Conservation (phyloP, 805 yeast genomes). For the Zygoascus flipseniorum region DNA sequence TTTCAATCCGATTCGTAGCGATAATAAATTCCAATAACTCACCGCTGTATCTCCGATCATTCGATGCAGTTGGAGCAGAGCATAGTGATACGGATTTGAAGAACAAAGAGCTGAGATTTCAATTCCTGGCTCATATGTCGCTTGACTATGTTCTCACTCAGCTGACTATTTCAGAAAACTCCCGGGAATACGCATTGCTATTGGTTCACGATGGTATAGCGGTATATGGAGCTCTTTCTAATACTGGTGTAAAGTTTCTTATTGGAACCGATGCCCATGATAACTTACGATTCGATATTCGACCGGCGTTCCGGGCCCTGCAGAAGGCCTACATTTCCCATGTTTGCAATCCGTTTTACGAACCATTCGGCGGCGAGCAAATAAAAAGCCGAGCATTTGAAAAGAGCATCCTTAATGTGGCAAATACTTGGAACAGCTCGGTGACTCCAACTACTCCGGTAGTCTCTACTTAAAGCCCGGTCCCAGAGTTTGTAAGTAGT, state of each 20-base stretch:
- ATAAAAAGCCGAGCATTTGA: conserved; percentile 24
- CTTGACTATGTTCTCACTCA: conserved; percentile 27
- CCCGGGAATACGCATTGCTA: conserved; percentile 18
- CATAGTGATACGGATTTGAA: conserved; percentile 1
- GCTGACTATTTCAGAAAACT: conserved; percentile 12
- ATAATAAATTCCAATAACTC: conserved; percentile 15
- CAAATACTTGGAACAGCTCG: conserved; percentile 15
- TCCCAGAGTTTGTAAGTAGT: neutral
- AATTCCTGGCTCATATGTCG: conserved; percentile 31
- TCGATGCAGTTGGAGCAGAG: conserved; percentile 6
- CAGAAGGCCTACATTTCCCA: conserved; percentile 24
- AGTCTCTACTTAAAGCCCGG: neutral
- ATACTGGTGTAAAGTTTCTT: conserved; percentile 26
- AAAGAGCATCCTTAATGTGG: conserved; percentile 15
- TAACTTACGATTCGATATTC: conserved; percentile 13
- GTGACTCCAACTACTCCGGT: neutral
- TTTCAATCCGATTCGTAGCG: conserved; percentile 19
- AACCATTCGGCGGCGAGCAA: conserved; percentile 9
- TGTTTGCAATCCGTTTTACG: conserved; percentile 28
- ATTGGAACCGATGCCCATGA: conserved; percentile 26
- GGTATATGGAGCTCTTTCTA: conserved; percentile 28
- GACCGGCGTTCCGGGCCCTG: conserved; percentile 17
- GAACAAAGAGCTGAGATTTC: conserved; percentile 19
- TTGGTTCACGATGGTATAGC: conserved; percentile 30
- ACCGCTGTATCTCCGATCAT: conserved; percentile 18